Percentiles rank a stretch among this genome's conserved stretches.
These are phyloP conservation scores for Nemania sp. DNA, from an alignment of 2,329 filamentous ascomycete species.

Conservation along the genomic window DNA sequence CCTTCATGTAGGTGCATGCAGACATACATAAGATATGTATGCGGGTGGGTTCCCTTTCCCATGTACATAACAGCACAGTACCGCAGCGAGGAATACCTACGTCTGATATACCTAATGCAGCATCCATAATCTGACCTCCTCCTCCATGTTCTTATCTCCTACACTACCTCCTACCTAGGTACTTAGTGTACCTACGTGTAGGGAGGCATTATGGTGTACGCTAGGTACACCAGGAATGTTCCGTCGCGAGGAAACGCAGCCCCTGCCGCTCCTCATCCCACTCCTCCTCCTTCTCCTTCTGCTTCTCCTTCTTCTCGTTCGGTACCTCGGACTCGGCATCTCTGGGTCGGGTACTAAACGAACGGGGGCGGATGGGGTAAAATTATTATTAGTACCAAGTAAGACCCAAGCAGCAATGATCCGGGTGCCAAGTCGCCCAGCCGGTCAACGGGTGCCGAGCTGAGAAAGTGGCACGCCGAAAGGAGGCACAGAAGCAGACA, in stretches of 20 bases:
- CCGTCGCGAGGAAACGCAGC: neutral
- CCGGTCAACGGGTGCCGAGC: neutral
- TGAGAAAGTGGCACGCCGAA: too few species aligned
- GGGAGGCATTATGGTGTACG: too few species aligned
- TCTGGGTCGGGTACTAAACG: slow-evolving; percentile 27
- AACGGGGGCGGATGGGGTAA: slow-evolving; percentile 10
- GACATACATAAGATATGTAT: neutral
- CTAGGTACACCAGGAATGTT: neutral
- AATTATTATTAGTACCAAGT: neutral
- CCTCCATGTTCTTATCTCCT: too few species aligned
- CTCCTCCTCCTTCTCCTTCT: neutral
- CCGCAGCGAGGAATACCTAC: too few species aligned
- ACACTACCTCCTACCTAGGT: too few species aligned
- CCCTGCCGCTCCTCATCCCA: neutral
- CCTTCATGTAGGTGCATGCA: too few species aligned
- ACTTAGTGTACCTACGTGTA: too few species aligned
- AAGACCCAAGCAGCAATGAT: neutral
- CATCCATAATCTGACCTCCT: too few species aligned
- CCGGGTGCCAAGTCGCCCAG: neutral
- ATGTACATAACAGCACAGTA: neutral
- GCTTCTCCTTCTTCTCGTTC: neutral
- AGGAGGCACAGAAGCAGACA: too few species aligned
- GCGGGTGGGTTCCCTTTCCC: neutral
- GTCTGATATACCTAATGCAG: too few species aligned
- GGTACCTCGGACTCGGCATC: slow-evolving; percentile 12